These are phyloP conservation scores for Ascochyta koolunga DNA, from an alignment of 2,329 filamentous ascomycete species.

Conservation along the genomic window DNA sequence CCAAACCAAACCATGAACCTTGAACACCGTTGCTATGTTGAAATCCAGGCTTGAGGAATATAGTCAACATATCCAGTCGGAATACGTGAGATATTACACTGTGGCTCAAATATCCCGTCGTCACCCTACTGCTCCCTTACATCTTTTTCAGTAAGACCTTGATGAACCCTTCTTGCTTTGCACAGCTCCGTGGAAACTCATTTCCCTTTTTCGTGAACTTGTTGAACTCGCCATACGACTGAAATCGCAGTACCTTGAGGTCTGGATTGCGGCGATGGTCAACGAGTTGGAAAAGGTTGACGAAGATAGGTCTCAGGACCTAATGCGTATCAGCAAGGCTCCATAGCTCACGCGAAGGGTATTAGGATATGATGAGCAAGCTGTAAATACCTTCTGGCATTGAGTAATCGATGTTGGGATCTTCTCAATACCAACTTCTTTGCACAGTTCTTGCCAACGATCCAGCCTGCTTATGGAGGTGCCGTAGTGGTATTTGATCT, in stretches of 20 bases:
- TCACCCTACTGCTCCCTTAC: neutral
- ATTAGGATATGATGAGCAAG: neutral
- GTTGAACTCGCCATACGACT: slow-evolving; percentile 22
- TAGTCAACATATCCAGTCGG: neutral
- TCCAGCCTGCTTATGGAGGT: slow-evolving; percentile 21
- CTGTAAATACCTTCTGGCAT: slow-evolving; percentile 23
- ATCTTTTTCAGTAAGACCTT: slow-evolving; percentile 21
- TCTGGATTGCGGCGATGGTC: slow-evolving; percentile 31
- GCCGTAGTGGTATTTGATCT: slow-evolving; percentile 30
- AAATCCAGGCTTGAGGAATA: neutral
- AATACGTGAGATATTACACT: neutral
- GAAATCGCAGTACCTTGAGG: slow-evolving; percentile 17
- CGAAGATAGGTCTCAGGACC: slow-evolving; percentile 26
- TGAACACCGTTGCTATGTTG: slow-evolving; percentile 1
- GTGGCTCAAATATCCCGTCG: neutral
- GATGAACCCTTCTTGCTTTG: slow-evolving; percentile 34
- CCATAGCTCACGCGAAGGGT: neutral
- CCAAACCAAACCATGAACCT: neutral
- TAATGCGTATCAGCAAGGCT: slow-evolving; percentile 12
- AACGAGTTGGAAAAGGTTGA: slow-evolving; percentile 35
- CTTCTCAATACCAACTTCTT: slow-evolving; percentile 27
- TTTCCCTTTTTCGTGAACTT: slow-evolving; percentile 21
- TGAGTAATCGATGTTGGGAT: slow-evolving; percentile 28
- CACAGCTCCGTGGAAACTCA: slow-evolving; percentile 24
- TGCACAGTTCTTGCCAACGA: slow-evolving; percentile 35